Evolutionary conservation across 1,139 yeast species (phyloP).

Genomic region (Arxiozyma slooffiae): DNA sequence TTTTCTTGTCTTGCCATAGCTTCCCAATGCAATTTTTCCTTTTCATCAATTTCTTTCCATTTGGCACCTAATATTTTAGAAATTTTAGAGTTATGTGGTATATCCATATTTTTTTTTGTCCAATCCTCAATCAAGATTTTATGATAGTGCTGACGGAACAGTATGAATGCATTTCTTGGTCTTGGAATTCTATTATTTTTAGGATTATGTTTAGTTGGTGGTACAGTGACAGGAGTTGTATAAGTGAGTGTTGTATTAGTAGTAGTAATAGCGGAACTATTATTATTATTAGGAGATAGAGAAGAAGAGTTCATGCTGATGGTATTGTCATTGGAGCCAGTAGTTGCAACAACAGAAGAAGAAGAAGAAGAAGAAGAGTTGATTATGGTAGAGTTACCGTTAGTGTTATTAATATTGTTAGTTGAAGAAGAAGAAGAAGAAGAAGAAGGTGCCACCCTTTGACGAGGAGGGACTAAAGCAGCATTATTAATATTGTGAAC

Average conservation of each 20-base stretch:
- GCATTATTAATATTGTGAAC: background rate
- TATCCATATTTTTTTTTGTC: slow-evolving; percentile 19
- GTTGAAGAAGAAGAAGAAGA: too few species aligned
- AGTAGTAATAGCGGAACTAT: background rate
- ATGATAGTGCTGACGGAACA: slow-evolving; percentile 61
- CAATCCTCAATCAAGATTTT: slow-evolving; percentile 54
- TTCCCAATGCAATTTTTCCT: slow-evolving; percentile 68
- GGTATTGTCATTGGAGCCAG: too few species aligned
- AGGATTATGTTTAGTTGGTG: slow-evolving; percentile 1
- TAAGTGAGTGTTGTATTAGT: background rate
- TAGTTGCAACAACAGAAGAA: too few species aligned
- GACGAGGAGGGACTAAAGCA: too few species aligned
- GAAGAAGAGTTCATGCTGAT: too few species aligned
- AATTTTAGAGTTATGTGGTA: slow-evolving; percentile 25
- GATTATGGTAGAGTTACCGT: background rate
- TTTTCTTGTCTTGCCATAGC: slow-evolving; percentile 70
- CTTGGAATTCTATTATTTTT: slow-evolving; percentile 42
- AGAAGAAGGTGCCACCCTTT: too few species aligned
- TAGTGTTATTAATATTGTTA: background rate
- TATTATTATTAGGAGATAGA: too few species aligned
- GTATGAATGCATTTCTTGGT: slow-evolving; percentile 61
- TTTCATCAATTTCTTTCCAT: slow-evolving; percentile 56
- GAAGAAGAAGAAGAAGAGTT: too few species aligned
- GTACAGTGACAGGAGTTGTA: slow-evolving; percentile 1
- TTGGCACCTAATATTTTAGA: slow-evolving; percentile 45